These are phyloP conservation scores for Chaetomium fimeti DNA, from an alignment of 495 filamentous ascomycete genomes.

Conservation along the genomic window DNA sequence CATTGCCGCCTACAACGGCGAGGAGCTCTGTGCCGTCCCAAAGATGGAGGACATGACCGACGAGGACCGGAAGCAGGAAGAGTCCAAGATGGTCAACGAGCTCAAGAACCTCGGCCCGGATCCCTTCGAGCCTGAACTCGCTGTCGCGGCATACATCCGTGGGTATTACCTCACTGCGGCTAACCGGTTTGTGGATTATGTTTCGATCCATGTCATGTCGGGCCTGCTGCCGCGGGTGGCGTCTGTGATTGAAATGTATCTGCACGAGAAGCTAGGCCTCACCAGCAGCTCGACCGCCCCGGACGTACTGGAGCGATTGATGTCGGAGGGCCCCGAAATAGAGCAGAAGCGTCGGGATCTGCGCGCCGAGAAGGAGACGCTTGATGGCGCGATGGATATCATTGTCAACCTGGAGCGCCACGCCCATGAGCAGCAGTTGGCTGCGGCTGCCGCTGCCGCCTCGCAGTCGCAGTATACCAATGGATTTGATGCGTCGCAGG, in stretches of 20 bases:
- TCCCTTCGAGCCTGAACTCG: constrained; percentile 47
- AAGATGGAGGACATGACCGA: constrained; percentile 43
- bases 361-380: no score
- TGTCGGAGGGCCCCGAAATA: constrained; percentile 50
- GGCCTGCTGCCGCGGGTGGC: constrained; percentile 44
- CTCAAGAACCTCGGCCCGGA: constrained; percentile 44
- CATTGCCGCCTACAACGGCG: constrained; percentile 27
- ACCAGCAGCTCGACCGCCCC: constrained; percentile 20
- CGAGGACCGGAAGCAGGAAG: constrained; percentile 30
- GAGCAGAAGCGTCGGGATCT: no score
- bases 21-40: constrained; percentile 31
- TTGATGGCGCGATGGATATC: constrained; percentile 43
- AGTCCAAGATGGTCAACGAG: constrained; percentile 28
- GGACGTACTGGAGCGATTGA: constrained; percentile 40
- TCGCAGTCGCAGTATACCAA: constrained; percentile 1
- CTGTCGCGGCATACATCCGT: constrained; percentile 49
- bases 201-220: no score
- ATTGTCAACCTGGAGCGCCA: constrained; percentile 38
- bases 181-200: constrained; percentile 51
- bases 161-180: constrained; percentile 55
- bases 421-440: constrained; percentile 15
- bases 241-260: constrained; percentile 33
- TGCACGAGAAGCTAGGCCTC: constrained; percentile 46
- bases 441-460: no score
- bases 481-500: constrained; percentile 13